Percentiles rank a stretch among this genome's conserved stretches.
phyloP scores from a whole-genome alignment of 129 eudicot genomes.

The sunflower (Helianthus annuus) region DNA sequence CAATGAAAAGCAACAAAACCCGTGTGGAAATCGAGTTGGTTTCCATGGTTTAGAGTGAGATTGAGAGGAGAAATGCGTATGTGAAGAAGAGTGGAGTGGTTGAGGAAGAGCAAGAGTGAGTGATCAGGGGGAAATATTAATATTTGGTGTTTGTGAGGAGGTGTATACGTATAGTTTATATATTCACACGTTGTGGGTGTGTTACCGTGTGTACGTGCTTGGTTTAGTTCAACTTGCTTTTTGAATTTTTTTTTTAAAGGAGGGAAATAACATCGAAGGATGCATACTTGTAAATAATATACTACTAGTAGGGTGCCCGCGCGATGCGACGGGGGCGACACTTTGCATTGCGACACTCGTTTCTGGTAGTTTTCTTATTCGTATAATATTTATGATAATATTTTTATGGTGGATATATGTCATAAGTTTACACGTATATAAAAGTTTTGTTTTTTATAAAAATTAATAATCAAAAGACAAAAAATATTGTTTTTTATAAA shows the following conservation, averaged over 20 bases:
- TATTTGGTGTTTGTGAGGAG: slow-evolving; percentile 8
- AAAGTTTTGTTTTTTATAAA: too few relatives aligned
- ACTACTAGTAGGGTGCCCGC: too few relatives aligned
- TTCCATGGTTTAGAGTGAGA: slow-evolving; percentile 39
- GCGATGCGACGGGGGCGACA: too few relatives aligned
- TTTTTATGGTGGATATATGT: too few relatives aligned
- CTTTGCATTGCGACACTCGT: too few relatives aligned
- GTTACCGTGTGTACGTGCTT: background rate
- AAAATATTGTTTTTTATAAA: too few relatives aligned
- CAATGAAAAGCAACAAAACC: slow-evolving; percentile 38
- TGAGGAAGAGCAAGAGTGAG: slow-evolving; percentile 33
- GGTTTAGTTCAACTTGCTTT: slow-evolving; percentile 3
- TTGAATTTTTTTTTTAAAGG: background rate
- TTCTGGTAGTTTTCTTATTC: too few relatives aligned
- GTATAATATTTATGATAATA: too few relatives aligned
- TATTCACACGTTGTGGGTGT: slow-evolving; percentile 31
- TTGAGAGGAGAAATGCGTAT: slow-evolving; percentile 15
- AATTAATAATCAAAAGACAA: too few relatives aligned
- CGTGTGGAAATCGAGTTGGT: slow-evolving; percentile 38
- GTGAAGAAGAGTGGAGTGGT: slow-evolving; percentile 33
- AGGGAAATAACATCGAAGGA: background rate
- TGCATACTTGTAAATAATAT: too few relatives aligned
- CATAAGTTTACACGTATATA: too few relatives aligned
- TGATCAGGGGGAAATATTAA: slow-evolving; percentile 2
- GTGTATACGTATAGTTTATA: slow-evolving; percentile 22